These are phyloP conservation scores for Aspergillus affinis DNA, from an alignment of 495 filamentous ascomycete genomes.

Conservation along the genomic window DNA sequence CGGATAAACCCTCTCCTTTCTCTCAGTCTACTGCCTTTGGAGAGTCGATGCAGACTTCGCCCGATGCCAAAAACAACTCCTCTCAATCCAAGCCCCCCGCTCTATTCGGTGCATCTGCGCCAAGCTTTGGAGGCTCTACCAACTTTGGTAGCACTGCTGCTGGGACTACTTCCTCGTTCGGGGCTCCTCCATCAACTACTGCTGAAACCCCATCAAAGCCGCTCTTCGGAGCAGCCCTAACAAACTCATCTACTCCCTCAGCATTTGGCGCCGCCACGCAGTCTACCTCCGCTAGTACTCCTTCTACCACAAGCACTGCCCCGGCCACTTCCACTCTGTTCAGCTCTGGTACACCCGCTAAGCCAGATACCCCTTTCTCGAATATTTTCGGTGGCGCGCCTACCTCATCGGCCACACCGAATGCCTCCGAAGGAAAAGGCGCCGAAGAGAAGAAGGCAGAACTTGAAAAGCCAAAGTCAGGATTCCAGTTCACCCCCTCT, in stretches of 20 bases:
- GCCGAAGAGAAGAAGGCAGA: conserved; percentile 18
- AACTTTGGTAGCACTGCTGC: conserved; percentile 9
- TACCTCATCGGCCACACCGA: conserved; percentile 12
- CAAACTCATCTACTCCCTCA: conserved; percentile 17
- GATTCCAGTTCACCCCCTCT: conserved; percentile 17
- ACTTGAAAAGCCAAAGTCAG: conserved; percentile 11
- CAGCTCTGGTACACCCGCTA: conserved; percentile 18
- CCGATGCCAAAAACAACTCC: conserved; percentile 35
- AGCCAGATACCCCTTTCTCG: conserved; percentile 14
- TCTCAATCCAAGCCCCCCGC: conserved; percentile 19
- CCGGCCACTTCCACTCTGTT: conserved; percentile 23
- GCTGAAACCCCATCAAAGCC: conserved; percentile 22
- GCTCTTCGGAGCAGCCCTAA: conserved; percentile 23
- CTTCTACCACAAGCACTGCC: conserved; percentile 14
- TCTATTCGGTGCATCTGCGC: conserved; percentile 18
- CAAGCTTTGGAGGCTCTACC: conserved; percentile 17
- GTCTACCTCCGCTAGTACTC: conserved; percentile 14
- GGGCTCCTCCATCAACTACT: conserved; percentile 16
- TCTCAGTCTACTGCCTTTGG: conserved; percentile 25
- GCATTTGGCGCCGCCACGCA: conserved; percentile 27
- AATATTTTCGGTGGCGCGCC: conserved; percentile 20
- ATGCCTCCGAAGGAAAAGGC: conserved; percentile 11
- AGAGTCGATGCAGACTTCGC: conserved; percentile 48
- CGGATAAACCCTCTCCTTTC: conserved; percentile 26
- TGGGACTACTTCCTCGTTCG: conserved; percentile 18